Evolutionary conservation across 2,329 filamentous ascomycete genomes (phyloP).

Genomic region (Phialophora tarda): DNA sequence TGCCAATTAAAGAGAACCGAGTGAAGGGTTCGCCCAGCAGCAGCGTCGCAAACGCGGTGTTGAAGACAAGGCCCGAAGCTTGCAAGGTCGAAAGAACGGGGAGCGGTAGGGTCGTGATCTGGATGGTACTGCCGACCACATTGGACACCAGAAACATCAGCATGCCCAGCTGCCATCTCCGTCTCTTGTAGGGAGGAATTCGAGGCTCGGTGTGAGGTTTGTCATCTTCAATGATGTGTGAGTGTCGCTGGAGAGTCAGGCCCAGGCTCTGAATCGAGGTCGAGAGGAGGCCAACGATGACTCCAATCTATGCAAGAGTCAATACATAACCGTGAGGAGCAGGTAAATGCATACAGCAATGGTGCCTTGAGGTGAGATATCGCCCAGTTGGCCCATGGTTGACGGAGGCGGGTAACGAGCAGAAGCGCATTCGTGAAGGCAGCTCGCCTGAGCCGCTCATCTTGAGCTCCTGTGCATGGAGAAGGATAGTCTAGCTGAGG

Average conservation of each 20-base stretch:
- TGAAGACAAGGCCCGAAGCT: conserved; percentile 95
- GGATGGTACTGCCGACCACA: conserved; percentile 90
- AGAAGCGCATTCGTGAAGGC: conserved; percentile 26
- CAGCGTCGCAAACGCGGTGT: conserved; percentile 93
- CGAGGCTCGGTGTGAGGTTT: conserved; percentile 78
- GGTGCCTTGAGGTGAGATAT: conserved; percentile 77
- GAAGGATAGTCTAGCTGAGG: conserved; percentile 5
- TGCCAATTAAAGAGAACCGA: conserved; percentile 87
- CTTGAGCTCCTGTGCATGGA: conserved; percentile 28
- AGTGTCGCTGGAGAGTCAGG: conserved; percentile 94
- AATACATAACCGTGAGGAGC: conserved; percentile 21
- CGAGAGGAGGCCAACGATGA: conserved; percentile 89
- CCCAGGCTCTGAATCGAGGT: conserved; percentile 95
- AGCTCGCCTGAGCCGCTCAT: conserved; percentile 29
- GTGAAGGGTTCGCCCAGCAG: conserved; percentile 95
- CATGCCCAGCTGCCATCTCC: conserved; percentile 96
- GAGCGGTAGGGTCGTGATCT: conserved; percentile 93
- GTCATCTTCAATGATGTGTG: conserved; percentile 96
- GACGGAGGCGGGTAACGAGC: conserved; percentile 11
- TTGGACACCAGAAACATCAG: conserved; percentile 96
- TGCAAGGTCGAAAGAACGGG: conserved; percentile 94
- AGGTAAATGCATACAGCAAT: conserved; percentile 66
- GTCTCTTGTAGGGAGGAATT: conserved; percentile 83
- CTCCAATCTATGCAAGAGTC: conserved; percentile 71
- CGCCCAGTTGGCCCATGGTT: conserved; percentile 72